Evolutionary conservation across 1,139 yeast species (phyloP).

Genomic region (Candida tetrigidarum): DNA sequence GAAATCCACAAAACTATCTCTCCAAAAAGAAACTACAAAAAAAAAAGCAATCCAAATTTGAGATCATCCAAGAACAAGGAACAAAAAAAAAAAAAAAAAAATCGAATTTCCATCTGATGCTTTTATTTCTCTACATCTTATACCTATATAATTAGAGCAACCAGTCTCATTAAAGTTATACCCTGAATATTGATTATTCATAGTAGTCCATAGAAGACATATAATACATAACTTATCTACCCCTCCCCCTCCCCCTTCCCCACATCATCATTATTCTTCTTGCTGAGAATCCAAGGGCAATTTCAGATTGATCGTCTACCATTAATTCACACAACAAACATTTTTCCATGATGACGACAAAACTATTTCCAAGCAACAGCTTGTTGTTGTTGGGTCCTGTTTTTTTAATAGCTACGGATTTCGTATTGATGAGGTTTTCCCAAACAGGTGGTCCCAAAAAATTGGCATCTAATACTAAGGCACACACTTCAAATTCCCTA

Average conservation of each 20-base stretch:
- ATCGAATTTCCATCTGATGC: not conserved
- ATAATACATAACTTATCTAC: too few relatives aligned
- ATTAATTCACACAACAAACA: too few relatives aligned
- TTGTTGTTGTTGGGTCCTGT: slow-evolving; percentile 28
- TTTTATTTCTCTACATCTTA: not conserved
- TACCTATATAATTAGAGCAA: not conserved
- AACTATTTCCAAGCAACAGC: slow-evolving; percentile 22
- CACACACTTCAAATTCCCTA: slow-evolving; percentile 9
- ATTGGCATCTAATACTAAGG: slow-evolving; percentile 14
- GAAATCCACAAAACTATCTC: slow-evolving; percentile 22
- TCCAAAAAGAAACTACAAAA: not conserved
- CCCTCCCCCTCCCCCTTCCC: too few relatives aligned
- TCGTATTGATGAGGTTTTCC: slow-evolving; percentile 24
- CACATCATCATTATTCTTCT: too few relatives aligned
- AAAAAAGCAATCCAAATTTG: not conserved
- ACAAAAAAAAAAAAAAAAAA: not conserved
- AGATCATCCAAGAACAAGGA: not conserved
- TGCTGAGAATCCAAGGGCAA: too few relatives aligned
- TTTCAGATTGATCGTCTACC: too few relatives aligned
- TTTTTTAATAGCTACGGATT: slow-evolving; percentile 28
- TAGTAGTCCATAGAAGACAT: not conserved
- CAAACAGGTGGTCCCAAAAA: slow-evolving; percentile 17
- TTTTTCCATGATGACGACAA: slow-evolving; percentile 16
- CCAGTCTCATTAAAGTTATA: not conserved
- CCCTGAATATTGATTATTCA: not conserved